Evolutionary conservation across 495 filamentous ascomycete species (phyloP).

Genomic region (Schizothecium vesticola): DNA sequence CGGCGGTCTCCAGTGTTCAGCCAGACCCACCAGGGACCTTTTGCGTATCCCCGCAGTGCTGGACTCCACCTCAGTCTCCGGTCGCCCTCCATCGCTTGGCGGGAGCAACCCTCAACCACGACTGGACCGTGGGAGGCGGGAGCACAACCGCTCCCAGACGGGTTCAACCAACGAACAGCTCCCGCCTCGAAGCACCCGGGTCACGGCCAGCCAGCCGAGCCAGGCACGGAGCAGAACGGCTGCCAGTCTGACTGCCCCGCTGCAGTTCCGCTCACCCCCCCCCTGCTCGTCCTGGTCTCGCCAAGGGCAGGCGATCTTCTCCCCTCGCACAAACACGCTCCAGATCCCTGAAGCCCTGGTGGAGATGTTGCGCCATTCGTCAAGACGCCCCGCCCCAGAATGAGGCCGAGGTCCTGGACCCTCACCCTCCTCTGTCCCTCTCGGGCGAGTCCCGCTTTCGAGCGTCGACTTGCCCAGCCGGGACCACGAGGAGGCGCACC

Average conservation of each 20-base stretch:
- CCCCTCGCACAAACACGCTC: constrained; percentile 20
- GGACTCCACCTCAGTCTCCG: neutral
- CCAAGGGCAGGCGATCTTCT: neutral
- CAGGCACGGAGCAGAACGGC: neutral
- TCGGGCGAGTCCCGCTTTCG: constrained; percentile 8
- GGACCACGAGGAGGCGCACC: neutral
- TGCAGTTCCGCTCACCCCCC: too few species aligned
- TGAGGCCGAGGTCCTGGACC: constrained; percentile 9
- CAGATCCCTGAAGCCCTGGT: constrained; percentile 14
- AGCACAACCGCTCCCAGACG: neutral
- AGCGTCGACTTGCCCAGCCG: neutral
- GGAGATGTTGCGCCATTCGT: neutral
- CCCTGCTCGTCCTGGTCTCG: neutral
- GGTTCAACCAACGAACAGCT: neutral
- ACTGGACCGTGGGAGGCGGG: neutral
- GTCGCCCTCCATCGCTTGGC: neutral
- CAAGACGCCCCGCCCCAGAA: constrained; percentile 9
- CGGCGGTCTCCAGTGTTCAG: neutral
- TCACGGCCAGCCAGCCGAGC: neutral
- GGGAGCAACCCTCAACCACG: neutral
- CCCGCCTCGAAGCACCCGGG: neutral
- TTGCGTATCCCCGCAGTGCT: neutral
- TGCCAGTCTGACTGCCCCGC: too few species aligned
- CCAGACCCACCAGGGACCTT: neutral
- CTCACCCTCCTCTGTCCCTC: neutral